Percentiles rank a stretch among this genome's conserved stretches.
Conservation (phyloP, 495 filamentous ascomycete species). For the Articulospora tetracladia region DNA sequence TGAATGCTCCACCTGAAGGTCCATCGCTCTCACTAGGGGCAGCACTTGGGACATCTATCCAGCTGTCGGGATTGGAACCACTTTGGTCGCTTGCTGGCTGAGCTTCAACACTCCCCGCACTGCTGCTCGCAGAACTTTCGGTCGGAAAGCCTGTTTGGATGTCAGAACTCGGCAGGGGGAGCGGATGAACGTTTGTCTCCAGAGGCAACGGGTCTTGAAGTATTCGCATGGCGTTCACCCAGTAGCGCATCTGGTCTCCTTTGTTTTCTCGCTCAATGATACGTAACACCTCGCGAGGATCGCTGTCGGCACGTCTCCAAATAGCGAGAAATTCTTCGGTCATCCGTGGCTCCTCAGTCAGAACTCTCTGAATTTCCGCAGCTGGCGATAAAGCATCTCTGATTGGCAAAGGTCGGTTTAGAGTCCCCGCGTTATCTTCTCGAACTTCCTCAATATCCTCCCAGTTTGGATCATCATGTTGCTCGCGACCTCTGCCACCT, state of each 20-base stretch:
- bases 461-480: not conserved
- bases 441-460: not conserved
- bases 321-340: slow-evolving; percentile 25
- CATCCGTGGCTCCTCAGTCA: slow-evolving; percentile 22
- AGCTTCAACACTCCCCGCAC: slow-evolving; percentile 1
- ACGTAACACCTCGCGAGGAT: slow-evolving; percentile 53
- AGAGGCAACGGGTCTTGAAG: slow-evolving; percentile 2
- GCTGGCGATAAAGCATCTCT: slow-evolving; percentile 17
- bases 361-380: slow-evolving; percentile 21
- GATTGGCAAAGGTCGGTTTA: slow-evolving; percentile 6
- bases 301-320: slow-evolving; percentile 39
- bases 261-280: slow-evolving; percentile 60
- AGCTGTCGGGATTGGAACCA: slow-evolving; percentile 22
- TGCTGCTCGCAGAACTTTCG: slow-evolving; percentile 1
- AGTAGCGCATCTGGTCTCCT: slow-evolving; percentile 50
- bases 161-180: not conserved
- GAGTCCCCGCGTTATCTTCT: not conserved
- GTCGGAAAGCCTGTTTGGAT: not conserved
- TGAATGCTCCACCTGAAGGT: not conserved
- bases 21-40: too few species aligned
- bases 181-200: not conserved
- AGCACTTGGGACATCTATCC: slow-evolving; percentile 12
- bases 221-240: slow-evolving; percentile 32
- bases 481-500: slow-evolving; percentile 3
- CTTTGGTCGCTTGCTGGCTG: slow-evolving; percentile 9